Percentiles rank a stretch among this genome's conserved stretches.
Evolutionary conservation across 23 red algal species (phyloP).

Genomic region (Cyanidiococcus yangmingshanensis): DNA sequence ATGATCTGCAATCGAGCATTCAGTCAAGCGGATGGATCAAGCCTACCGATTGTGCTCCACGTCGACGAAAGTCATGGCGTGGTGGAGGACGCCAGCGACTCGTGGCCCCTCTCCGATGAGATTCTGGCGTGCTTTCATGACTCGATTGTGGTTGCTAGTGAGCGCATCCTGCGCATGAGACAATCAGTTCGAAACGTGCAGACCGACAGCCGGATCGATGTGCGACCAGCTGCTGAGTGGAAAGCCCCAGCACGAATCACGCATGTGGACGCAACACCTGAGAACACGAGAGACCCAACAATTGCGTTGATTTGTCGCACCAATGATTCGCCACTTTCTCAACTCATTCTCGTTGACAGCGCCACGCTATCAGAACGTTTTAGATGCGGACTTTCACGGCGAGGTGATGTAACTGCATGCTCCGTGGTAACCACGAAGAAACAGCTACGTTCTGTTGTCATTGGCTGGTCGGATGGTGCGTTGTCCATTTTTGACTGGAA

Average conservation of each 20-base stretch:
- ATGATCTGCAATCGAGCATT: background rate
- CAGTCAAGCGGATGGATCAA: background rate
- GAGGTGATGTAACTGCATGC: background rate
- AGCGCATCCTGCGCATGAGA: background rate
- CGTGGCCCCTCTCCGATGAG: background rate
- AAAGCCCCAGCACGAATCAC: background rate
- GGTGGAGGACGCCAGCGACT: background rate
- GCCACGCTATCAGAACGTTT: background rate
- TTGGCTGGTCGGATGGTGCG: background rate
- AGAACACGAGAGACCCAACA: background rate
- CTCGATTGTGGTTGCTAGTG: background rate
- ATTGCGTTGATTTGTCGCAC: background rate
- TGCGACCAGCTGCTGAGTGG: background rate
- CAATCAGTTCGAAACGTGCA: background rate
- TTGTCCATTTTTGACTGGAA: background rate
- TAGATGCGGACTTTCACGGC: background rate
- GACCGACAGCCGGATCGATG: background rate
- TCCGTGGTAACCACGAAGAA: background rate
- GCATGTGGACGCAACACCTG: background rate
- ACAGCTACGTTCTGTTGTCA: background rate
- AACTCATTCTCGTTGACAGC: background rate
- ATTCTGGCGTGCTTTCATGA: background rate
- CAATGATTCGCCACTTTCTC: background rate
- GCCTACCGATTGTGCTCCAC: background rate
- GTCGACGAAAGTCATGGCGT: background rate